Evolutionary conservation across 2,329 filamentous ascomycete species (phyloP), one percentile per base, ranked within the genome.

Genomic region (Epicoccum nigrum): DNA sequence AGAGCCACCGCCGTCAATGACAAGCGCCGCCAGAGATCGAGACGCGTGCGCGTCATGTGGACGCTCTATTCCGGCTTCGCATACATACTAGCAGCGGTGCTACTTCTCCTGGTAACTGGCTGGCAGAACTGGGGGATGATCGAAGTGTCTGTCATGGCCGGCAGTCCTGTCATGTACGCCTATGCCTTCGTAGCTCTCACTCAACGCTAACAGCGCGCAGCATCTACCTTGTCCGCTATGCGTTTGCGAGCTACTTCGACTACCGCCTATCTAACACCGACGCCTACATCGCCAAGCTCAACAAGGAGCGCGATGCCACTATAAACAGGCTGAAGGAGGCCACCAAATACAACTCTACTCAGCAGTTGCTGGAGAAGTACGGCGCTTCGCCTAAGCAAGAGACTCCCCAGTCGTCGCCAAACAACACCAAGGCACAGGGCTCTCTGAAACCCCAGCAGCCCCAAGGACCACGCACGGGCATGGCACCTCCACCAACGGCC

Each of bases 301-400:
- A 92, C 65, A 84, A 85, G 45, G 89, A 97, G 73, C 86, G 93
- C 45, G 85, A 89, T 52, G 86, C 86, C 63, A 96, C 92, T 2
- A 97, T 99, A 59, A 88, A 96, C 71, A 92, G 92, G 75, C 84
- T 99, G 57, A 99, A 99, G 76, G 86, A 88, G 51, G 92, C 92
- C 20, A 99, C 94, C 27, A 96, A 90, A 73, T 99, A 97, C 77
- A 90, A 97, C 74, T 94, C 92, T 25, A 99, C 94, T 1, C 85
- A 95, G 67, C 86, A 97, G 70, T 76, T 99, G 53, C 83, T 99
- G 9, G 90, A 97, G 67, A 99, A 97, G 67, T 99, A 99, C 71
- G 92, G 92, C 8, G 78, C 80, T 16, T 84, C 86, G 39, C 58
- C 74, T 55, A 75, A 65, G 54, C 64, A 58, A 41, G 71, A 55